These are phyloP conservation scores for Arctium minus DNA, from an alignment of 129 eudicot species.

Conservation along the genomic window DNA sequence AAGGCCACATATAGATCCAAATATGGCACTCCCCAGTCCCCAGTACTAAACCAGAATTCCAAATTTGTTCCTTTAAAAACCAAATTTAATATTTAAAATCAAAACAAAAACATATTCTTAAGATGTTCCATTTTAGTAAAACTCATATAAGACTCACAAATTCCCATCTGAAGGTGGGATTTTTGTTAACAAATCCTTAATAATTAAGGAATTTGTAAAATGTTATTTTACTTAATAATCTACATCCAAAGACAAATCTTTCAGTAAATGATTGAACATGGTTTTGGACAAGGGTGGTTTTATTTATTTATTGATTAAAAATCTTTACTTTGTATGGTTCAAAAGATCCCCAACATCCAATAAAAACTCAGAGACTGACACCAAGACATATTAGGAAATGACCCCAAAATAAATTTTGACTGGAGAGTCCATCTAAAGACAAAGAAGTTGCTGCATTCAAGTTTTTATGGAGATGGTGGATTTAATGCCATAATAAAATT, in stretches of 20 bases:
- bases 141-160: too few species aligned
- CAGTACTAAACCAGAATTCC: constrained; percentile 7
- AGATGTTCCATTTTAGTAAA: too few species aligned
- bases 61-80: not conserved
- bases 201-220: not conserved
- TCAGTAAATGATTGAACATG: not conserved
- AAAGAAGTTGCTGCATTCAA: constrained; percentile 26
- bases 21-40: not conserved
- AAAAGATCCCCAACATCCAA: constrained; percentile 1
- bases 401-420: constrained; percentile 25
- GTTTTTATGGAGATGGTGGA: constrained; percentile 10
- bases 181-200: not conserved
- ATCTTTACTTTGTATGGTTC: constrained; percentile 6
- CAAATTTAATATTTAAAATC: not conserved
- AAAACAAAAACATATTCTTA: not conserved
- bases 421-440: constrained; percentile 12
- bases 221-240: not conserved
- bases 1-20: constrained; percentile 19
- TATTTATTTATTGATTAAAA: constrained; percentile 3
- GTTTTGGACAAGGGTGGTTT: not conserved
- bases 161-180: not conserved
- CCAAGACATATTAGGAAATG: constrained; percentile 11
- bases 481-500: constrained; percentile 21
- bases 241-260: not conserved
- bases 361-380: constrained; percentile 13